A percentile compares a stretch with the other conserved stretches of the same genome.
Conservation (phyloP, 345 rosid species). For the Schrenkiella parvula region DNA sequence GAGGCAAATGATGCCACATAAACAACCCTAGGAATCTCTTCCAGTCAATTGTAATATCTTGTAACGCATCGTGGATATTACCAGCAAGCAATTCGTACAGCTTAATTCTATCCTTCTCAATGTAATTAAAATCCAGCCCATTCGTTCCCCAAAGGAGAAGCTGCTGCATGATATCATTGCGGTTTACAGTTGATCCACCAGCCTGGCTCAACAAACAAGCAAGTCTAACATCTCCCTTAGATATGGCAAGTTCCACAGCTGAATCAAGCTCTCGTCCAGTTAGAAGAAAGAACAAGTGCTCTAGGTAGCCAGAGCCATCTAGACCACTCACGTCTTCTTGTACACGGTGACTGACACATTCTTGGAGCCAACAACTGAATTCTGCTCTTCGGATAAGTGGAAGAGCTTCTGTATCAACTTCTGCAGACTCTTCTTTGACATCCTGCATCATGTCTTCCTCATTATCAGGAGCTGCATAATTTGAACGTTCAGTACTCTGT, state of each 20-base stretch:
- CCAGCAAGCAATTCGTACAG: slow-evolving; percentile 94
- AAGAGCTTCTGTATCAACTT: slow-evolving; percentile 64
- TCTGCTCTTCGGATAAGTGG: slow-evolving; percentile 91
- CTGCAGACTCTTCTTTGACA: slow-evolving; percentile 58
- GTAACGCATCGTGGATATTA: slow-evolving; percentile 62
- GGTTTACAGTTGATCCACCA: slow-evolving; percentile 81
- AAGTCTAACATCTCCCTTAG: slow-evolving; percentile 88
- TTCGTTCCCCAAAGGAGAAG: slow-evolving; percentile 84
- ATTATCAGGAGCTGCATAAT: slow-evolving; percentile 58
- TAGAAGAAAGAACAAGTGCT: slow-evolving; percentile 71
- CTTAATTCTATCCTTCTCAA: slow-evolving; percentile 73
- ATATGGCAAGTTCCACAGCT: slow-evolving; percentile 83
- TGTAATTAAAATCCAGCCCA: slow-evolving; percentile 86
- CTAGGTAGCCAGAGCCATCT: slow-evolving; percentile 70
- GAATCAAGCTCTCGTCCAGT: slow-evolving; percentile 89
- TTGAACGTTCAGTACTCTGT: slow-evolving; percentile 49
- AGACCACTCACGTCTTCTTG: slow-evolving; percentile 80
- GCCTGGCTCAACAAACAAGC: slow-evolving; percentile 97
- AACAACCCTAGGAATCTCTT: slow-evolving; percentile 90
- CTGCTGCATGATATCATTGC: slow-evolving; percentile 60
- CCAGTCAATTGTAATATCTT: slow-evolving; percentile 74
- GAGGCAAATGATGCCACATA: slow-evolving; percentile 88
- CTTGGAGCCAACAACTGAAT: slow-evolving; percentile 93
- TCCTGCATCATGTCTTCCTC: slow-evolving; percentile 96
- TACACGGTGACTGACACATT: slow-evolving; percentile 85